A percentile compares a stretch with the other conserved stretches of the same genome.
Evolutionary conservation across 2,329 filamentous ascomycete genomes (phyloP).

Genomic region (Zarea fungicola): DNA sequence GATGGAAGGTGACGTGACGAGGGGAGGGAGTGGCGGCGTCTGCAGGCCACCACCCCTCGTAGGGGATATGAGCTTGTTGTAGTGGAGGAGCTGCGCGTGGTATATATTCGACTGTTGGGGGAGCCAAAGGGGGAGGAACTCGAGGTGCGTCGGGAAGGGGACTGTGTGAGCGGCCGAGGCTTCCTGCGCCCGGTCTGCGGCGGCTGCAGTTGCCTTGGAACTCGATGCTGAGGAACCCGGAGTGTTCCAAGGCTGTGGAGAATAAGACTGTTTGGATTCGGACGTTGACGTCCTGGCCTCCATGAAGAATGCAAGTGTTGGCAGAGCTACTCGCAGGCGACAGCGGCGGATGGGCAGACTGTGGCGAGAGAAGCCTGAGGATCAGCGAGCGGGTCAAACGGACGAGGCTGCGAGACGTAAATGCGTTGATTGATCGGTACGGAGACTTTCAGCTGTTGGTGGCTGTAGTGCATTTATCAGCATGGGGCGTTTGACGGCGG

Average conservation of each 20-base stretch:
- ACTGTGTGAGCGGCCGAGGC: constrained; percentile 25
- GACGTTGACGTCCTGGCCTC: constrained; percentile 33
- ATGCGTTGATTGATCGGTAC: background rate
- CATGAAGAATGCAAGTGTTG: constrained; percentile 25
- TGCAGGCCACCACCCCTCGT: constrained; percentile 52
- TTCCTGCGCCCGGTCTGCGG: constrained; percentile 29
- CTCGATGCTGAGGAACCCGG: constrained; percentile 9
- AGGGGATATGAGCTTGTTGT: constrained; percentile 60
- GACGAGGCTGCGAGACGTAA: constrained; percentile 6
- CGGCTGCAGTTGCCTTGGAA: constrained; percentile 21
- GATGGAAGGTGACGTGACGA: constrained; percentile 50
- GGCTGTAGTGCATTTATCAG: background rate
- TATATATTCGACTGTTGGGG: constrained; percentile 55
- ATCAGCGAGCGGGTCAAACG: background rate
- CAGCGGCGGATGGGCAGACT: constrained; percentile 9
- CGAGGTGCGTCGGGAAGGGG: constrained; percentile 39
- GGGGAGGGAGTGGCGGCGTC: constrained; percentile 48
- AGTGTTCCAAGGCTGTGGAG: constrained; percentile 15
- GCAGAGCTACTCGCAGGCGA: background rate
- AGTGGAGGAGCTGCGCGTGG: constrained; percentile 58
- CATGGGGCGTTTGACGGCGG: constrained; percentile 1
- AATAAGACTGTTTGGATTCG: constrained; percentile 35
- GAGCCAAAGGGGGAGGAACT: constrained; percentile 52
- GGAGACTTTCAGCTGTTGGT: background rate
- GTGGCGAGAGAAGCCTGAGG: background rate